phyloP scores from a whole-genome alignment of 2,329 filamentous ascomycete genomes.

The Sporothrix phasma region DNA sequence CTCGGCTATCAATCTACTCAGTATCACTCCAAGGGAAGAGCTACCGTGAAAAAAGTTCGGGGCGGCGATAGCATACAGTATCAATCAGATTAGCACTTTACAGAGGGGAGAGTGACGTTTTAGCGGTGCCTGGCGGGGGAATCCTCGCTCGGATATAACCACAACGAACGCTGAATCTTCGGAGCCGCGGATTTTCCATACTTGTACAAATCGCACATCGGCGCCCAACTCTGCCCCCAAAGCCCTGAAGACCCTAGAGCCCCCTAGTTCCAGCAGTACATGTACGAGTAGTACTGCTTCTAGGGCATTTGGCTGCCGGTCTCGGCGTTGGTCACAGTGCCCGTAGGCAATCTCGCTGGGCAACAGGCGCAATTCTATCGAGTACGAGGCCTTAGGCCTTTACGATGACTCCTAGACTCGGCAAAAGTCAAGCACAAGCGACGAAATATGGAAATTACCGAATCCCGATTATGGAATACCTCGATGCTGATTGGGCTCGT shows the following conservation, averaged over 20 bases:
- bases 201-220: not conserved
- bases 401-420: not conserved
- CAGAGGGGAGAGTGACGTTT: not conserved
- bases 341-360: not conserved
- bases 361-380: not conserved
- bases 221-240: not conserved
- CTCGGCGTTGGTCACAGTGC: not conserved
- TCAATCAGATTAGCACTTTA: conserved; percentile 11
- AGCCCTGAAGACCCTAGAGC: too few species aligned
- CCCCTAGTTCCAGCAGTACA: too few species aligned
- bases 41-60: conserved; percentile 10
- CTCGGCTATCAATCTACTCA: conserved; percentile 3
- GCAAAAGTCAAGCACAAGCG: not conserved
- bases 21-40: conserved; percentile 4
- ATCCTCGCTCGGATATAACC: conserved; percentile 13
- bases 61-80: conserved; percentile 11
- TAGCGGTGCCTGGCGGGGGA: not conserved
- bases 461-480: not conserved
- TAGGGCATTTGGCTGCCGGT: not conserved
- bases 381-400: too few species aligned
- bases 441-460: not conserved
- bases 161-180: conserved; percentile 8
- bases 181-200: conserved; percentile 16
- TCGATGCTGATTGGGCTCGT: not conserved
- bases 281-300: too few species aligned